These are phyloP conservation scores for Xylaria acuta DNA, from an alignment of 495 filamentous ascomycete species.

Conservation along the genomic window DNA sequence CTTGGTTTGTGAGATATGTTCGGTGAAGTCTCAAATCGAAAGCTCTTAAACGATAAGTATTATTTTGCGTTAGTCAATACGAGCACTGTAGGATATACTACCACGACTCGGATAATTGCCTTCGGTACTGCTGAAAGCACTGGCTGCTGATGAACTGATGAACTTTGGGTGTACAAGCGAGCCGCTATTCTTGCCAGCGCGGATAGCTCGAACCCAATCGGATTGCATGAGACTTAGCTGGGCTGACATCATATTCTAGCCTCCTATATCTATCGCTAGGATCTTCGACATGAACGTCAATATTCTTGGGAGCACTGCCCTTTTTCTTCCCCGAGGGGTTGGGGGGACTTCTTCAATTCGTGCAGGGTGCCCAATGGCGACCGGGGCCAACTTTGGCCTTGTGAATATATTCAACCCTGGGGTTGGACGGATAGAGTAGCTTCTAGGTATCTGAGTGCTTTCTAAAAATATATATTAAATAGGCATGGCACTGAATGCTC, in stretches of 20 bases:
- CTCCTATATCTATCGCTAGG: background rate
- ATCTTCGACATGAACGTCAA: background rate
- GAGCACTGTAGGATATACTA: too few species aligned
- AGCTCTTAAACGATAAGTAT: too few species aligned
- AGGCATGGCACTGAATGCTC: background rate
- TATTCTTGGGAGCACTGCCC: background rate
- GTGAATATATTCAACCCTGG: background rate
- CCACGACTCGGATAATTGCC: too few species aligned
- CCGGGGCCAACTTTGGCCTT: background rate
- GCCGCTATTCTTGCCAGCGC: background rate
- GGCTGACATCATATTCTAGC: background rate
- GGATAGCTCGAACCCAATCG: background rate
- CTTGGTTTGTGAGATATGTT: too few species aligned
- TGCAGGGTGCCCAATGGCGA: background rate
- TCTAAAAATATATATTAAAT: background rate
- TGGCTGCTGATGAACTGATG: too few species aligned
- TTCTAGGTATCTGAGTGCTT: background rate
- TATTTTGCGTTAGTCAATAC: too few species aligned
- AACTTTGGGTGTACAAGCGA: background rate
- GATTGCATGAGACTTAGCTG: background rate
- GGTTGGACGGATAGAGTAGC: background rate
- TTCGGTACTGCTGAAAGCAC: too few species aligned
- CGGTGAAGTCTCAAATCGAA: too few species aligned
- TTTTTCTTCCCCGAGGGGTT: background rate
- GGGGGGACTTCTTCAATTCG: background rate